Evolutionary conservation across 768 basidiomycete species (phyloP).

Genomic region (Jaapia argillacea): DNA sequence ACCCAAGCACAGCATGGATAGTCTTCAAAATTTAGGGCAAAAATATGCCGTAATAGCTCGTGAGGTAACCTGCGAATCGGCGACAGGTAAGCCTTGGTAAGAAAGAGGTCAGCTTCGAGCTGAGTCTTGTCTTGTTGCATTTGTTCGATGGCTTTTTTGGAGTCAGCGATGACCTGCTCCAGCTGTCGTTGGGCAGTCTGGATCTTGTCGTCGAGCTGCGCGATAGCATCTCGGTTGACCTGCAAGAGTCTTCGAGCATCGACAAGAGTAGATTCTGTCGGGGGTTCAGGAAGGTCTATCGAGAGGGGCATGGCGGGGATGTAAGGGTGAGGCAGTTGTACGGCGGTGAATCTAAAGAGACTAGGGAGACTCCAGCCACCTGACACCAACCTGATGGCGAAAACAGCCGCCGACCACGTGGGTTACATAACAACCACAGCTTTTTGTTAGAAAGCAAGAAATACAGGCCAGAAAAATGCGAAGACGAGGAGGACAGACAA

Average conservation of each 20-base stretch:
- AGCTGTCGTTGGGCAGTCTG: slow-evolving; percentile 43
- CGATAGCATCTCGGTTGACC: slow-evolving; percentile 14
- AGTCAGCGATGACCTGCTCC: slow-evolving; percentile 46
- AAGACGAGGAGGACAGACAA: too few relatives aligned
- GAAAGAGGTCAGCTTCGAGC: slow-evolving; percentile 38
- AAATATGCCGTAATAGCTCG: slow-evolving; percentile 68
- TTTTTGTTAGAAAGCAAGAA: too few relatives aligned
- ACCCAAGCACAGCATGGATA: slow-evolving; percentile 72
- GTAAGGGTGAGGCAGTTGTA: too few relatives aligned
- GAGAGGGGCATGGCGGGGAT: slow-evolving; percentile 18
- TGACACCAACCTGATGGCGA: too few relatives aligned
- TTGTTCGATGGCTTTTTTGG: slow-evolving; percentile 40
- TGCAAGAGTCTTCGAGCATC: slow-evolving; percentile 41
- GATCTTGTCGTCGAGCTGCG: slow-evolving; percentile 37
- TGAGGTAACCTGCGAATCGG: slow-evolving; percentile 63
- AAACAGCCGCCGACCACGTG: too few relatives aligned
- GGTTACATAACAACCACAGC: too few relatives aligned
- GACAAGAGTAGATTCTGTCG: slow-evolving; percentile 41
- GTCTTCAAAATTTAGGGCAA: slow-evolving; percentile 57
- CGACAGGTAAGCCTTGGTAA: slow-evolving; percentile 55
- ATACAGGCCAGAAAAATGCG: too few relatives aligned
- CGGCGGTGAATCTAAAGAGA: too few relatives aligned
- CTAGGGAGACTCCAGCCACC: too few relatives aligned
- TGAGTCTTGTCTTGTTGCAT: slow-evolving; percentile 37
- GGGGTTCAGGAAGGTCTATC: slow-evolving; percentile 43